Percentiles rank a stretch among this genome's conserved stretches.
phyloP scores from a whole-genome alignment of 1,284 basidiomycete genomes.

The Ceratobasidium theobromae region DNA sequence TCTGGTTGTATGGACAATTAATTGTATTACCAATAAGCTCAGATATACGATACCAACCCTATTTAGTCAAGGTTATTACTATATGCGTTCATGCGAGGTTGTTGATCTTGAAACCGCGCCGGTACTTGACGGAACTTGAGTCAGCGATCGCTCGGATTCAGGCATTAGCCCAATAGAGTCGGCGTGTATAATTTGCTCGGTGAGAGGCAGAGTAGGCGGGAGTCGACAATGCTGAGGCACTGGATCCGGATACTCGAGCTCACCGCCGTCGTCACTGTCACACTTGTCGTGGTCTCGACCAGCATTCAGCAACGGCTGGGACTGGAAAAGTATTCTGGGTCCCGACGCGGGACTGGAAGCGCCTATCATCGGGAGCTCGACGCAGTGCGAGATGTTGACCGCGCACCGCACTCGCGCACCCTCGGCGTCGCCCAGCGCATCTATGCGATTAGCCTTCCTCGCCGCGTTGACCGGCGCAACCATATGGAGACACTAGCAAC shows the following conservation, averaged over 20 bases:
- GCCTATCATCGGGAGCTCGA: slow-evolving; percentile 23
- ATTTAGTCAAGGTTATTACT: too few species aligned
- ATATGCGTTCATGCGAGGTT: background rate
- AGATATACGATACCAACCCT: too few species aligned
- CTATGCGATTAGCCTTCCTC: slow-evolving; percentile 38
- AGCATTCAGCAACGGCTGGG: slow-evolving; percentile 23
- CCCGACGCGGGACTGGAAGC: background rate
- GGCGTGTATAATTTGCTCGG: too few species aligned
- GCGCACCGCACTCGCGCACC: slow-evolving; percentile 33
- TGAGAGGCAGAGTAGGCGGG: too few species aligned
- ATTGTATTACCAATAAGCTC: background rate
- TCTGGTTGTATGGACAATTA: background rate
- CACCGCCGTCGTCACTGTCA: background rate
- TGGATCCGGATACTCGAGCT: slow-evolving; percentile 23
- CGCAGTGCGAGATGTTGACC: slow-evolving; percentile 30
- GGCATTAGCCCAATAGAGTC: too few species aligned
- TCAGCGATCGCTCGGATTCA: too few species aligned
- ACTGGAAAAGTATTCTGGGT: slow-evolving; percentile 20
- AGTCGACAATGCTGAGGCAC: slow-evolving; percentile 27
- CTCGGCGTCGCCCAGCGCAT: slow-evolving; percentile 38
- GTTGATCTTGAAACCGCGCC: too few species aligned
- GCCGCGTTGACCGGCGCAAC: slow-evolving; percentile 37
- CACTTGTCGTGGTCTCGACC: slow-evolving; percentile 2
- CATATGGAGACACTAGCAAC: slow-evolving; percentile 36
- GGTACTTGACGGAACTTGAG: too few species aligned